Percentiles rank a stretch among this genome's conserved stretches.
phyloP scores from a whole-genome alignment of 768 basidiomycete species.

The Phanerochaete carnosa region DNA sequence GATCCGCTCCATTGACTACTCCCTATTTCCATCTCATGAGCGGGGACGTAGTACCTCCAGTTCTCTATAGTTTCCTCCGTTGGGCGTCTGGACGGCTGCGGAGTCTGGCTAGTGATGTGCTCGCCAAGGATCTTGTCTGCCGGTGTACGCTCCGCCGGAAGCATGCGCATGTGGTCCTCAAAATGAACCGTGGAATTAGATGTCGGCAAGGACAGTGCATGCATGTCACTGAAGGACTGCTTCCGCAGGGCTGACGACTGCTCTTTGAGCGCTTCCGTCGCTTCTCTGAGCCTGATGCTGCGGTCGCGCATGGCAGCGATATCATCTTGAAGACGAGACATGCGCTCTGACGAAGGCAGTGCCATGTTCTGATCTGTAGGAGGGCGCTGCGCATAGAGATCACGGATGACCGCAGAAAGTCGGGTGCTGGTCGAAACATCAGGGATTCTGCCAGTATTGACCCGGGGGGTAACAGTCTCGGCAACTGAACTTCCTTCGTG shows the following conservation, averaged over 20 bases:
- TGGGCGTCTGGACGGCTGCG: no score
- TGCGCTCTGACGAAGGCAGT: neutral
- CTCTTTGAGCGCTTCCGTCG: neutral
- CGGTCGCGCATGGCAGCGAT: neutral
- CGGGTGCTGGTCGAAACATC: neutral
- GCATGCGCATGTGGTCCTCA: no score
- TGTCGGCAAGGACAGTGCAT: neutral
- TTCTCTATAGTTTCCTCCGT: no score
- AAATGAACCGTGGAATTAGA: neutral
- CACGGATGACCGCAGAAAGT: neutral
- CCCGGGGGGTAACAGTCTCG: neutral
- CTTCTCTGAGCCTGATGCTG: neutral
- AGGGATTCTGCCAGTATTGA: neutral
- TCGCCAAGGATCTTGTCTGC: no score
- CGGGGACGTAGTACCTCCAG: neutral
- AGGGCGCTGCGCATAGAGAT: neutral
- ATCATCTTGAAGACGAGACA: neutral
- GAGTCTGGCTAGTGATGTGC: no score
- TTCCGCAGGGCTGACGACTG: neutral
- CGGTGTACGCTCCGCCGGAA: no score
- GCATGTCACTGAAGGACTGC: neutral
- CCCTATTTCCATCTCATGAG: neutral
- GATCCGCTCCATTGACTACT: neutral
- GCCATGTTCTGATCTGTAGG: neutral
- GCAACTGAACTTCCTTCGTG: neutral